Evolutionary conservation across 257 asterid genomes (phyloP).

Genomic region (Solanum sejunctum): DNA sequence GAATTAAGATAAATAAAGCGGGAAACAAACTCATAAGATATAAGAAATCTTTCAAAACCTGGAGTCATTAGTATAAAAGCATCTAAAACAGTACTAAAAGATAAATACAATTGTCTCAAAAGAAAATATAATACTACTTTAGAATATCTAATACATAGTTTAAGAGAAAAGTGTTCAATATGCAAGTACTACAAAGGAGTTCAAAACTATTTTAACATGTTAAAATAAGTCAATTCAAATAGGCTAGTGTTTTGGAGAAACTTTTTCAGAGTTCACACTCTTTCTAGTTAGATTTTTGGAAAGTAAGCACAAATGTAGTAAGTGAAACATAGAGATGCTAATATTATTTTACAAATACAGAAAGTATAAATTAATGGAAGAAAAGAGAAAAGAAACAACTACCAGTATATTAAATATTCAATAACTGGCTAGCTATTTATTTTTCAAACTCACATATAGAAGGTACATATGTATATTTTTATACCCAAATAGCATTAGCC

Average conservation of each 20-base stretch:
- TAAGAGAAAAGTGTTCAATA: too few species aligned
- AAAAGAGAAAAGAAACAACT: neutral
- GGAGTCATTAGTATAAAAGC: too few species aligned
- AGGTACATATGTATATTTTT: neutral
- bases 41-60: too few species aligned
- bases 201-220: neutral
- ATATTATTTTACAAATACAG: neutral
- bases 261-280: neutral
- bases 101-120: too few species aligned
- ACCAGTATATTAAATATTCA: neutral
- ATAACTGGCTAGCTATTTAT: neutral
- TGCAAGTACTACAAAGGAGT: too few species aligned
- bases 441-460: neutral
- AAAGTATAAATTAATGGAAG: neutral
- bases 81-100: too few species aligned
- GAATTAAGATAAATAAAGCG: too few species aligned
- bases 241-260: neutral
- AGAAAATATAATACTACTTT: too few species aligned
- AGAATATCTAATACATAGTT: too few species aligned
- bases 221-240: neutral
- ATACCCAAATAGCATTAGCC: conserved; percentile 59
- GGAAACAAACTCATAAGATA: too few species aligned
- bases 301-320: neutral
- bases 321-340: neutral
- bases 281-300: neutral